phyloP scores from a whole-genome alignment of 2,329 filamentous ascomycete species.

The Pleochaeta shiraiana region DNA sequence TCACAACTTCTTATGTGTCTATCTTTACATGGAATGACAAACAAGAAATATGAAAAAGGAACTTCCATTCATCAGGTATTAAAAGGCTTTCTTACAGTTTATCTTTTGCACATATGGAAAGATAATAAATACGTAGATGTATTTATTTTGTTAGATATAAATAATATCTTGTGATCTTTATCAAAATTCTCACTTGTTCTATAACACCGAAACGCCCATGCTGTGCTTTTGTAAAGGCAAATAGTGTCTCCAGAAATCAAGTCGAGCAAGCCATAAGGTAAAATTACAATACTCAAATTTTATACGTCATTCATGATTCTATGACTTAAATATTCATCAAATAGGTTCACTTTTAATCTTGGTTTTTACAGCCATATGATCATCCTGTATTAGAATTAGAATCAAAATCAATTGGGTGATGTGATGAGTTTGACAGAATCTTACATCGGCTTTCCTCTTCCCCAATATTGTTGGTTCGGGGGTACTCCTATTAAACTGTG shows the following conservation, averaged over 20 bases:
- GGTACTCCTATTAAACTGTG: conserved; percentile 26
- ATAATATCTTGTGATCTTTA: too few species aligned
- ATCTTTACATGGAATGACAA: too few species aligned
- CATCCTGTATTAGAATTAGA: conserved; percentile 10
- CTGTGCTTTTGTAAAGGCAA: conserved; percentile 6
- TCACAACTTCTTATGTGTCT: too few species aligned
- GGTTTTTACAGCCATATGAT: conserved; percentile 13
- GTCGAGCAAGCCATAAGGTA: background rate
- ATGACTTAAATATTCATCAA: conserved; percentile 2
- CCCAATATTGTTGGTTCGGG: conserved; percentile 31
- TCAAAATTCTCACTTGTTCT: too few species aligned
- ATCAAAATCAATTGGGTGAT: too few species aligned
- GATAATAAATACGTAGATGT: too few species aligned
- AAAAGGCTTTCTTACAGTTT: too few species aligned
- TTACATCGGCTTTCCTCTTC: conserved; percentile 51
- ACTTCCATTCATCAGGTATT: too few species aligned
- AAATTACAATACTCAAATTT: background rate
- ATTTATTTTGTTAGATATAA: too few species aligned
- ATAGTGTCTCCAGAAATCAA: background rate
- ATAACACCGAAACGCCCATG: conserved; percentile 8
- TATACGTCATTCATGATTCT: background rate
- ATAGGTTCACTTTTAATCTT: conserved; percentile 16
- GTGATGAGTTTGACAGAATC: conserved; percentile 10
- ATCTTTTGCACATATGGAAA: too few species aligned
- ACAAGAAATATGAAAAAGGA: too few species aligned